Percentiles rank a stretch among this genome's conserved stretches.
phyloP scores from a whole-genome alignment of 805 yeast genomes.

The Candida ascalaphidarum region DNA sequence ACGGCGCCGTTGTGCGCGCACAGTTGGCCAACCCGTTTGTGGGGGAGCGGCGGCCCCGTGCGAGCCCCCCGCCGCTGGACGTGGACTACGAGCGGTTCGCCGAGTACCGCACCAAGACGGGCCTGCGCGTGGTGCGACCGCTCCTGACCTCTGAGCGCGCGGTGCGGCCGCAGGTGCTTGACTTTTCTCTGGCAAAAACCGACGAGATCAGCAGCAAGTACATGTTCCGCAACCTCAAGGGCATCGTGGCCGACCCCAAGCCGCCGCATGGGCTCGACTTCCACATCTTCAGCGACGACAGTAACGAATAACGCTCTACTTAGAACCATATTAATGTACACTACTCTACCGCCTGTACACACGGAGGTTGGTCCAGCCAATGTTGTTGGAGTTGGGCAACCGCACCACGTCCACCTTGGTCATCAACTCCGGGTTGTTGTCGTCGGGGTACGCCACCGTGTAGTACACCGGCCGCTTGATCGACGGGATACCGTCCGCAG shows the following conservation, averaged over 20 bases:
- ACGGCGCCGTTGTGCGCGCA: too few relatives aligned
- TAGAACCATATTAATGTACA: not conserved
- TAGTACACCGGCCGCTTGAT: slow-evolving; percentile 30
- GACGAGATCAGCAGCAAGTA: slow-evolving; percentile 3
- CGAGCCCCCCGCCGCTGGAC: too few relatives aligned
- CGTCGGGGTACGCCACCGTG: slow-evolving; percentile 20
- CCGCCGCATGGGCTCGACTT: slow-evolving; percentile 5
- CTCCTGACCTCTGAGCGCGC: too few relatives aligned
- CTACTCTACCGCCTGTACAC: slow-evolving; percentile 13
- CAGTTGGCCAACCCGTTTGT: too few relatives aligned
- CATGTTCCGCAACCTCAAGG: slow-evolving; percentile 4
- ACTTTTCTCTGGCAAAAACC: too few relatives aligned
- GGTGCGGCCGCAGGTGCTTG: too few relatives aligned
- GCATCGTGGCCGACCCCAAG: slow-evolving; percentile 3
- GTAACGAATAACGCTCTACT: not conserved
- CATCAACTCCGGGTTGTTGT: slow-evolving; percentile 21
- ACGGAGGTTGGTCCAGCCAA: slow-evolving; percentile 36
- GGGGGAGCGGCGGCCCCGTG: too few relatives aligned
- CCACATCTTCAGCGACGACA: slow-evolving; percentile 5
- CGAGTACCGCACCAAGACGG: too few relatives aligned
- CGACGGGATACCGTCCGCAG: slow-evolving; percentile 5
- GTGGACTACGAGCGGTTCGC: too few relatives aligned
- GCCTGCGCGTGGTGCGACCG: too few relatives aligned
- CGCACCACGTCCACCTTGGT: slow-evolving; percentile 31
- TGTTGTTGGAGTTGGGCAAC: slow-evolving; percentile 32